These are phyloP conservation scores for Allium cepa DNA, from an alignment of 106 monocot species.

Conservation along the genomic window DNA sequence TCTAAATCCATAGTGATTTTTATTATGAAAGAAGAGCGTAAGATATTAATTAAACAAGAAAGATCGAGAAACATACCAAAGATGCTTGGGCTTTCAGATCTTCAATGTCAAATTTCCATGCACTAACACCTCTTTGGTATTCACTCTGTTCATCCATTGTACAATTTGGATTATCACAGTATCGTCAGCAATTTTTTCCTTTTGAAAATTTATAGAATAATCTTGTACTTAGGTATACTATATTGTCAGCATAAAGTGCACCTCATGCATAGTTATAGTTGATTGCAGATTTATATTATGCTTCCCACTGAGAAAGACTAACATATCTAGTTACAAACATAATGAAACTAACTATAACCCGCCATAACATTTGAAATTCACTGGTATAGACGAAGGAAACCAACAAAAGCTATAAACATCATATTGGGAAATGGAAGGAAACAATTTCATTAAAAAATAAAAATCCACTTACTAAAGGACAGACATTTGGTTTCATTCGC, in stretches of 20 bases:
- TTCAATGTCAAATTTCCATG: slow-evolving; percentile 96
- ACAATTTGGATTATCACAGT: neutral
- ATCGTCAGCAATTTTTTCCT: neutral
- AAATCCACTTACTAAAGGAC: neutral
- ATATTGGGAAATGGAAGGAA: neutral
- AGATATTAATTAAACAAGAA: neutral
- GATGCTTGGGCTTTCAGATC: slow-evolving; percentile 94
- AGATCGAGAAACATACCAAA: slow-evolving; percentile 34
- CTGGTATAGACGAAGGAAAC: neutral
- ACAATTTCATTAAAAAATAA: neutral
- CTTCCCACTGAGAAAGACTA: neutral
- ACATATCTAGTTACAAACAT: neutral
- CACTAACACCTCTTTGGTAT: slow-evolving; percentile 94
- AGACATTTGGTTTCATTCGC: neutral
- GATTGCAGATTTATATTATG: neutral
- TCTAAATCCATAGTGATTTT: neutral
- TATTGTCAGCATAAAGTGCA: no score
- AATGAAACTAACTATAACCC: neutral
- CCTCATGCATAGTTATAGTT: neutral
- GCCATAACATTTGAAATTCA: neutral
- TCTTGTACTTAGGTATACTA: neutral
- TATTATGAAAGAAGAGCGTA: neutral
- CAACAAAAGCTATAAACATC: neutral
- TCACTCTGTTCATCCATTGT: slow-evolving; percentile 48
- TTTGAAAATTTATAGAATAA: neutral